Conservation (phyloP, 2,329 filamentous ascomycete genomes). For the Neonectria sp. region DNA sequence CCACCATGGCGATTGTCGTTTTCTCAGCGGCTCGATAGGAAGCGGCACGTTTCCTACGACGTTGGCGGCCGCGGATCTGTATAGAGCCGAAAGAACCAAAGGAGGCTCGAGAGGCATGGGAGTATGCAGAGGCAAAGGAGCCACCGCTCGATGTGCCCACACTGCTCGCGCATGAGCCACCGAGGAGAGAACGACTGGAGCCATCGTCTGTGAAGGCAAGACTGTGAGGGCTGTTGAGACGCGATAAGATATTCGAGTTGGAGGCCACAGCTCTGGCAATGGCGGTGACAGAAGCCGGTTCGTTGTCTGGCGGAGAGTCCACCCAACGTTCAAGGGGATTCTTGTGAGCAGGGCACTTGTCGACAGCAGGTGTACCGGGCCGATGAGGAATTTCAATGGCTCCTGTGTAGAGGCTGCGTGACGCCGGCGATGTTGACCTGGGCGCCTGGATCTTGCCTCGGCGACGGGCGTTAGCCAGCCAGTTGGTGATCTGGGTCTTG, state of each 20-base stretch:
- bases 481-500: slow-evolving; percentile 85
- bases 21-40: neutral
- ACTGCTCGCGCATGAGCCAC: slow-evolving; percentile 34
- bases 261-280: too few species aligned
- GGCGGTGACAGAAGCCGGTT: too few species aligned
- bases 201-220: neutral
- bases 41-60: neutral
- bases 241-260: too few species aligned
- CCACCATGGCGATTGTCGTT: too few species aligned
- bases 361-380: neutral
- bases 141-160: slow-evolving; percentile 23
- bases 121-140: neutral
- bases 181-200: neutral
- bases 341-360: too few species aligned
- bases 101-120: neutral
- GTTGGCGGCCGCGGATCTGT: neutral
- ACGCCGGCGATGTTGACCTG: slow-evolving; percentile 64
- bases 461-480: slow-evolving; percentile 87
- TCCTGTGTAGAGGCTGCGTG: too few species aligned
- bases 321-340: too few species aligned
- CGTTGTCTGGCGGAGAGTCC: too few species aligned
- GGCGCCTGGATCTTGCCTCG: slow-evolving; percentile 78
- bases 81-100: neutral
- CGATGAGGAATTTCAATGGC: neutral
- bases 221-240: too few species aligned